Evolutionary conservation across 2,329 filamentous ascomycete species (phyloP).

Genomic region (Aspergillus tanneri): DNA sequence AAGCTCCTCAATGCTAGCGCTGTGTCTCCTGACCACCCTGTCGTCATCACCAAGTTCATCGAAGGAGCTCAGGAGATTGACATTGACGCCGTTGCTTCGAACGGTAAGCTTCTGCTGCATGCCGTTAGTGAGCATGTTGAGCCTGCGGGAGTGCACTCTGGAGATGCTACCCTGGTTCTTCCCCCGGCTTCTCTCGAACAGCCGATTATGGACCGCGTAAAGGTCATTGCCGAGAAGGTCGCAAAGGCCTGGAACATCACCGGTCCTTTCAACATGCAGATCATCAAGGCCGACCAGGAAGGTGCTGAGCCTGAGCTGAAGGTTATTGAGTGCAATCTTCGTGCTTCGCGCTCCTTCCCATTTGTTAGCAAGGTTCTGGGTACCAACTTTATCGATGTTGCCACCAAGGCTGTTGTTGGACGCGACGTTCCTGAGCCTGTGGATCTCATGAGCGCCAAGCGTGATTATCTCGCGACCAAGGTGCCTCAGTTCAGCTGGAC

Average conservation of each 20-base stretch:
- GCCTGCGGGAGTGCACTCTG: slow-evolving; percentile 95
- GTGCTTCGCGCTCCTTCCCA: slow-evolving; percentile 95
- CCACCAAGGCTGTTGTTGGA: slow-evolving; percentile 86
- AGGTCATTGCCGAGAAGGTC: slow-evolving; percentile 94
- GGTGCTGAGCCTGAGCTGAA: slow-evolving; percentile 77
- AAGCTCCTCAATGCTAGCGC: slow-evolving; percentile 88
- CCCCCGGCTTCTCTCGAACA: slow-evolving; percentile 79
- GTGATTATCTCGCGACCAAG: slow-evolving; percentile 93
- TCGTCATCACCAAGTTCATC: slow-evolving; percentile 98
- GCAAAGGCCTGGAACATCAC: slow-evolving; percentile 97
- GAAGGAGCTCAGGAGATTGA: slow-evolving; percentile 96
- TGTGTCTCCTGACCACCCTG: slow-evolving; percentile 93
- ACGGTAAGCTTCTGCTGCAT: slow-evolving; percentile 84
- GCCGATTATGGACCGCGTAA: slow-evolving; percentile 76
- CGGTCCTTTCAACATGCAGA: slow-evolving; percentile 99
- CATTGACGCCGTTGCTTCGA: slow-evolving; percentile 84
- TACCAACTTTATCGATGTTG: slow-evolving; percentile 93
- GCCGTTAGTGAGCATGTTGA: slow-evolving; percentile 95
- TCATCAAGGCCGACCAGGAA: slow-evolving; percentile 85
- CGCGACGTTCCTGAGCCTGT: slow-evolving; percentile 78
- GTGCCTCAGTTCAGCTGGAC: slow-evolving; percentile 99
- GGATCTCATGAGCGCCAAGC: slow-evolving; percentile 85
- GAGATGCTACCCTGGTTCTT: slow-evolving; percentile 90
- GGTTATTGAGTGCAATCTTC: slow-evolving; percentile 97
- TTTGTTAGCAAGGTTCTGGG: slow-evolving; percentile 97